Evolutionary conservation across 768 basidiomycete genomes (phyloP).

Genomic region (Macrolepiota dolichaula): DNA sequence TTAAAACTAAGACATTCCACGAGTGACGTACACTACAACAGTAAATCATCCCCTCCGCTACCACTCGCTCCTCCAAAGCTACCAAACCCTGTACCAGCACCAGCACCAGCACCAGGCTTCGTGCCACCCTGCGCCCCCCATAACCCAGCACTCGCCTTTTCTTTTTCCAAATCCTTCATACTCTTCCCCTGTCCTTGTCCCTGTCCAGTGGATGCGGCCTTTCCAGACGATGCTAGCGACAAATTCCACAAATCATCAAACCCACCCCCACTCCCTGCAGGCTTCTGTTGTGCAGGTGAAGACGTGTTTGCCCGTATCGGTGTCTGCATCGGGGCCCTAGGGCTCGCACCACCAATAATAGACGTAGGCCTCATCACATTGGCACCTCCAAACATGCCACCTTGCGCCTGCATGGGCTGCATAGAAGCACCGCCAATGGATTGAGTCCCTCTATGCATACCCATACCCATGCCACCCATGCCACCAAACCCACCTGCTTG

Average conservation of each 20-base stretch:
- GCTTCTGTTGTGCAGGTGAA: conserved; percentile 25
- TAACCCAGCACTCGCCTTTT: conserved; percentile 76
- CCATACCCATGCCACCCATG: conserved; percentile 21
- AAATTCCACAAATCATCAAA: conserved; percentile 92
- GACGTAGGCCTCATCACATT: conserved; percentile 27
- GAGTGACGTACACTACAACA: conserved; percentile 16
- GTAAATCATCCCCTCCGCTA: conserved; percentile 24
- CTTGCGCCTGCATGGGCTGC: conserved; percentile 31
- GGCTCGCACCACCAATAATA: conserved; percentile 1
- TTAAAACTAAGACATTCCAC: no score
- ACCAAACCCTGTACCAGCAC: conserved; percentile 22
- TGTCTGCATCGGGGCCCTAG: conserved; percentile 9
- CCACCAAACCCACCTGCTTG: conserved; percentile 20
- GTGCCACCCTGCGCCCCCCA: conserved; percentile 51
- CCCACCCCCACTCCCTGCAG: conserved; percentile 26
- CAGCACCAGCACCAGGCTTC: conserved; percentile 14
- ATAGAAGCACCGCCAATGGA: conserved; percentile 29
- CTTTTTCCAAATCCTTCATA: conserved; percentile 86
- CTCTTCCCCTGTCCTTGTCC: conserved; percentile 50
- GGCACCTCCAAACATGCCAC: conserved; percentile 29
- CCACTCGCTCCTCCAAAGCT: conserved; percentile 22
- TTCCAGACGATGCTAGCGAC: conserved; percentile 57
- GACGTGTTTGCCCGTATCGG: conserved; percentile 21
- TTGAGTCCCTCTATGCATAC: conserved; percentile 4
- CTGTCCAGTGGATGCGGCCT: conserved; percentile 27